These are phyloP conservation scores for Flaveria robusta DNA, from an alignment of 129 eudicot genomes.

Conservation along the genomic window DNA sequence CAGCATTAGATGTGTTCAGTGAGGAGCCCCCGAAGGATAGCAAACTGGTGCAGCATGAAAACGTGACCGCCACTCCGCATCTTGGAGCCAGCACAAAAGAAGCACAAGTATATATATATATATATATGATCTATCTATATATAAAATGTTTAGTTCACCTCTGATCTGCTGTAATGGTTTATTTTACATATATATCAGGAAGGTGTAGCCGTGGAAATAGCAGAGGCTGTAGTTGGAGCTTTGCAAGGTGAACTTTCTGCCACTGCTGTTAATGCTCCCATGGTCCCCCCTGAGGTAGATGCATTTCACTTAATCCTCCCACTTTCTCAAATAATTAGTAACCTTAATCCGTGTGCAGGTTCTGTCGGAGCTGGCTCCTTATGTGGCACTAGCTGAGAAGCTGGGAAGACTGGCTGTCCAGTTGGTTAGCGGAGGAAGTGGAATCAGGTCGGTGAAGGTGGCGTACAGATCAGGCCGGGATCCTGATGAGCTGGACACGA, in stretches of 20 bases:
- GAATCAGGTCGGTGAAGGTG: conserved; percentile 62
- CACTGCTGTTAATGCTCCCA: conserved; percentile 82
- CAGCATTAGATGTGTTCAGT: conserved; percentile 81
- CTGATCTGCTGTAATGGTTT: not conserved
- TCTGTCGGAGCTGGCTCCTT: conserved; percentile 78
- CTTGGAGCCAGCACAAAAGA: conserved; percentile 94
- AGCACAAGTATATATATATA: conserved; percentile 57
- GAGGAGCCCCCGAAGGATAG: conserved; percentile 75
- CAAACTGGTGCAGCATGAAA: conserved; percentile 67
- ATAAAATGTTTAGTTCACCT: no score
- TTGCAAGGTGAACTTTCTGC: conserved; percentile 72
- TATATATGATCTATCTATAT: not conserved
- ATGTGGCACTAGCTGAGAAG: conserved; percentile 69
- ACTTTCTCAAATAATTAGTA: not conserved
- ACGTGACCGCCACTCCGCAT: conserved; percentile 79
- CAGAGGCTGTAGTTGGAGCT: conserved; percentile 77
- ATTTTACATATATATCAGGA: conserved; percentile 36
- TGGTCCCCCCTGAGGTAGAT: conserved; percentile 74
- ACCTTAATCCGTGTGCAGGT: conserved; percentile 33
- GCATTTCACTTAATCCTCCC: not conserved
- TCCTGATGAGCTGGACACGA: conserved; percentile 78
- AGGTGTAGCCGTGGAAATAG: conserved; percentile 80
- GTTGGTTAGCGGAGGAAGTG: conserved; percentile 78
- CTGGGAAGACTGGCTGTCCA: conserved; percentile 80
- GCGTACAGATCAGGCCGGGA: conserved; percentile 59